These are phyloP conservation scores for Dryadomyces quercivorus DNA, from an alignment of 2,329 filamentous ascomycete species.

Conservation along the genomic window DNA sequence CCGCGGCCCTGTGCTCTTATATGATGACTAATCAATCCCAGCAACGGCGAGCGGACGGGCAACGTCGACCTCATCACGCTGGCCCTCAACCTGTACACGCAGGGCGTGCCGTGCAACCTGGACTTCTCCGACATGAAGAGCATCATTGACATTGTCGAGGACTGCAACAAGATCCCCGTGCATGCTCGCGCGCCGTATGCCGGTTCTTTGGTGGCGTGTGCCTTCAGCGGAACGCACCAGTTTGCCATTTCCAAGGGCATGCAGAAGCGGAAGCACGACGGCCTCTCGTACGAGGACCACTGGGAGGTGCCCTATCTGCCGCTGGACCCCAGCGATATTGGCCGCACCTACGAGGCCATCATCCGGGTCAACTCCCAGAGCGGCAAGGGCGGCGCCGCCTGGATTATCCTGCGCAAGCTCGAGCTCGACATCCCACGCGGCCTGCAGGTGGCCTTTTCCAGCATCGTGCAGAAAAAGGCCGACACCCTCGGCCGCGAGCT, in stretches of 20 bases:
- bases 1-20: too few relatives aligned
- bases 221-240: conserved; percentile 86
- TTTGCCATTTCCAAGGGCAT: conserved; percentile 95
- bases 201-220: conserved; percentile 81
- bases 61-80: conserved; percentile 93
- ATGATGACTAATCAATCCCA: too few relatives aligned
- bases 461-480: conserved; percentile 70
- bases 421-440: conserved; percentile 87
- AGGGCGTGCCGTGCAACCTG: conserved; percentile 72
- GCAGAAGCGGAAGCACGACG: conserved; percentile 51
- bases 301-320: conserved; percentile 91
- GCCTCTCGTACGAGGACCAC: conserved; percentile 46
- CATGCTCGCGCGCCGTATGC: conserved; percentile 85
- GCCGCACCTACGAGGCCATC: conserved; percentile 92
- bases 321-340: conserved; percentile 85
- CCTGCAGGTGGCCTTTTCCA: conserved; percentile 82
- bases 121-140: conserved; percentile 84
- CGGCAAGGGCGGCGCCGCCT: conserved; percentile 88
- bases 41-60: conserved; percentile 89
- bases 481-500: conserved; percentile 77
- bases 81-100: conserved; percentile 87
- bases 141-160: conserved; percentile 81
- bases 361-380: conserved; percentile 96
- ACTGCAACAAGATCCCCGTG: conserved; percentile 88
- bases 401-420: conserved; percentile 82